Evolutionary conservation across 2,329 filamentous ascomycete genomes (phyloP), one percentile per base, ranked within the genome.

Genomic region (Gremmenia infestans): DNA sequence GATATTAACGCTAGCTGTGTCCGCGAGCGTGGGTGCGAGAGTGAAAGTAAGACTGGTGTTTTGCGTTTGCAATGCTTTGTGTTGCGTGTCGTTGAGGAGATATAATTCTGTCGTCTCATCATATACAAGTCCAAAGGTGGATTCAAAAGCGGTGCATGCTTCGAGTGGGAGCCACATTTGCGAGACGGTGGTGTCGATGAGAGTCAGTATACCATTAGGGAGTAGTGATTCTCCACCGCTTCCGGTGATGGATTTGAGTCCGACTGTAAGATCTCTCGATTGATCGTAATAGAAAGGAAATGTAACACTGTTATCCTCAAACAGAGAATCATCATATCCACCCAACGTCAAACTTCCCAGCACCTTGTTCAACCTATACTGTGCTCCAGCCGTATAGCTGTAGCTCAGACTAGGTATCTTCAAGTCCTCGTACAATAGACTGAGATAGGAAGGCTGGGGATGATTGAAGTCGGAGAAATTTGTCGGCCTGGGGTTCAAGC

Each of bases 331-430:
- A 53, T 75, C 72, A 55, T 74, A 75, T 7, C 73, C 73, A 12
- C 70, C 71, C 46, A 75, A 68, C 9, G 72, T 71, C 12, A 75
- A 58, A 36, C 72, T 71, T 5, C 72, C 72, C 50, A 70, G 71
- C 61, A 42, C 71, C n/a, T 65, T 65, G 11, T 60, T 65, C 22
- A 52, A 55, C 70, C 62, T 60, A 72, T 75, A 75, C 39, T 63
- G 65, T 15, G 72, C 72, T 3, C 73, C 73, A 11, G 73, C 73
- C 9, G 73, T 75, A 54, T 75, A 75, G 45, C 70, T 72, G 72
- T 72, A 74, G 54, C 68, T 72, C 22, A 71, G 54, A 51, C 72
- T 73, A 12, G 72, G 72, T 22, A 73, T 73, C 35, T 65, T 55
- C 1, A 63, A 63, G 19, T 72, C 61, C n/a, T 71, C 67, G 53